A percentile compares a stretch with the other conserved stretches of the same genome.
phyloP scores from a whole-genome alignment of 2,329 filamentous ascomycete genomes.

The Didymella exigua region DNA sequence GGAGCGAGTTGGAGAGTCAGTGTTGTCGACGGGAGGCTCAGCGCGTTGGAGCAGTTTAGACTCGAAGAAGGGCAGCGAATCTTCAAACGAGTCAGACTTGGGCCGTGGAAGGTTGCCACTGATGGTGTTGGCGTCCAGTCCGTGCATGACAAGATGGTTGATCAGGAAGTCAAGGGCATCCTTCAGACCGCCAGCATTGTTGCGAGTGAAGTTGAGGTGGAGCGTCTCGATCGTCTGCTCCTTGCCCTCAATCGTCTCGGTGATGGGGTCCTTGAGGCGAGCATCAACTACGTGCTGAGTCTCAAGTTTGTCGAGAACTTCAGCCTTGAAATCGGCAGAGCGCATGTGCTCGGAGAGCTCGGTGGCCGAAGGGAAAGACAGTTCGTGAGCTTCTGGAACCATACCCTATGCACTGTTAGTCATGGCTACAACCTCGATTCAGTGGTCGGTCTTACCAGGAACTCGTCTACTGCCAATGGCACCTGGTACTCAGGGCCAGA shows the following conservation, averaged over 20 bases:
- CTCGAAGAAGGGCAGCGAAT: slow-evolving; percentile 94
- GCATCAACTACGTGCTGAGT: slow-evolving; percentile 91
- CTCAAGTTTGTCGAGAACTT: slow-evolving; percentile 83
- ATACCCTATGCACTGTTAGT: slow-evolving; percentile 69
- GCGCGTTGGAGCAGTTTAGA: slow-evolving; percentile 95
- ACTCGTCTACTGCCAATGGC: slow-evolving; percentile 92
- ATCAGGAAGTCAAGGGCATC: slow-evolving; percentile 96
- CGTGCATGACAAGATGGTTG: slow-evolving; percentile 80
- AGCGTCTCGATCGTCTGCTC: slow-evolving; percentile 54
- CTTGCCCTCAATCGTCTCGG: slow-evolving; percentile 49
- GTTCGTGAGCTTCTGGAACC: slow-evolving; percentile 94
- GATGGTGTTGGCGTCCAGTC: slow-evolving; percentile 81
- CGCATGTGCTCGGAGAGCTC: slow-evolving; percentile 82
- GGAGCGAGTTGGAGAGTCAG: slow-evolving; percentile 86
- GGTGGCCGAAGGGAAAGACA: slow-evolving; percentile 77
- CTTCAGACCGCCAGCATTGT: slow-evolving; percentile 92
- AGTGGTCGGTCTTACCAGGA: slow-evolving; percentile 64
- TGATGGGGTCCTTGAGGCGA: slow-evolving; percentile 64
- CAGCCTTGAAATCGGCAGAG: slow-evolving; percentile 78
- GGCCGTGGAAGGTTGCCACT: slow-evolving; percentile 97
- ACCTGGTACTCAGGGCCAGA: slow-evolving; percentile 98
- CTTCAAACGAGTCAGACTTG: slow-evolving; percentile 98
- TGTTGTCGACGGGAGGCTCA: slow-evolving; percentile 72
- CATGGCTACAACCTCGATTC: neutral
- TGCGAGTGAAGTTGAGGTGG: slow-evolving; percentile 77